phyloP scores from a whole-genome alignment of 1,139 yeast genomes.

The Arxiozyma bovina region DNA sequence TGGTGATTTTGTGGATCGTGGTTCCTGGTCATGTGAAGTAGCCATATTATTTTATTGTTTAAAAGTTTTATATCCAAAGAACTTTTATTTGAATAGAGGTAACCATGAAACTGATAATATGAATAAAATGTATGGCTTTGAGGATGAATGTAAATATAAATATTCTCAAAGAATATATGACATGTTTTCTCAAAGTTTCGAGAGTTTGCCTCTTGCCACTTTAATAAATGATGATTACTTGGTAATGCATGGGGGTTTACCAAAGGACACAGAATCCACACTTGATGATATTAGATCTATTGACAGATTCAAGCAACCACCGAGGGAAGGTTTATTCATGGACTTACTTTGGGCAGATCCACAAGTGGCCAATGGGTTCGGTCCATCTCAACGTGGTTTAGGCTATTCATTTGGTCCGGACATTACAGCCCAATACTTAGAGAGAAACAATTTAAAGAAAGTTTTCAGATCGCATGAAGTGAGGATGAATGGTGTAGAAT shows the following conservation, averaged over 20 bases:
- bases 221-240: slow-evolving; percentile 68
- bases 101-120: slow-evolving; percentile 95
- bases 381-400: slow-evolving; percentile 87
- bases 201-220: slow-evolving; percentile 78
- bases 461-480: slow-evolving; percentile 93
- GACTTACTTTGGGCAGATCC: slow-evolving; percentile 98
- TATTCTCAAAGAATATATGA: slow-evolving; percentile 77
- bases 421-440: slow-evolving; percentile 71
- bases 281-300: slow-evolving; percentile 65
- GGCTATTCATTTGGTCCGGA: slow-evolving; percentile 98
- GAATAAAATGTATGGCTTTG: slow-evolving; percentile 95
- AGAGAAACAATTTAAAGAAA: slow-evolving; percentile 61
- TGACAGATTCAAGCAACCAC: slow-evolving; percentile 76
- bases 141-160: slow-evolving; percentile 90
- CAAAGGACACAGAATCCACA: slow-evolving; percentile 65
- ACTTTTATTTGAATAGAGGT: slow-evolving; percentile 77
- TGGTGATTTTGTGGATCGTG: slow-evolving; percentile 97
- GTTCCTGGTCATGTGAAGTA: slow-evolving; percentile 97
- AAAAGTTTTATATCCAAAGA: slow-evolving; percentile 69
- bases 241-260: slow-evolving; percentile 93
- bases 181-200: slow-evolving; percentile 80
- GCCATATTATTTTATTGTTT: slow-evolving; percentile 73
- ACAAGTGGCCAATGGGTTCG: slow-evolving; percentile 64
- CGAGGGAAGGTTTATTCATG: slow-evolving; percentile 88
- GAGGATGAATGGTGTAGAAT: slow-evolving; percentile 80